Conservation (phyloP, 441 rosid species). For the Arabidopsis hybrid region DNA sequence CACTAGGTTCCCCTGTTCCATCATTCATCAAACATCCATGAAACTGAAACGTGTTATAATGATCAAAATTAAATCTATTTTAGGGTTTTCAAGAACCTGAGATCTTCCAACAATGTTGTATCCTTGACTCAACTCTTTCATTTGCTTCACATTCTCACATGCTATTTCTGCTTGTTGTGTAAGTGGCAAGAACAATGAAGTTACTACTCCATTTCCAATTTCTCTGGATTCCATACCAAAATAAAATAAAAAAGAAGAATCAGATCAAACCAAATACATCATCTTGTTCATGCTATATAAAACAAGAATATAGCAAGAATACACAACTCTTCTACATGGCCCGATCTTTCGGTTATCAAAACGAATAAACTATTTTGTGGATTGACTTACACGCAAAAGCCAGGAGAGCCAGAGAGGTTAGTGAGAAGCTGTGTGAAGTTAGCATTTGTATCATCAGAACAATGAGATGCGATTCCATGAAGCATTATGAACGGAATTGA, state of each 20-base stretch:
- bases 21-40: constrained; percentile 21
- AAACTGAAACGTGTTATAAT: neutral
- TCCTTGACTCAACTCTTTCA: constrained; percentile 70
- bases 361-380: constrained; percentile 6
- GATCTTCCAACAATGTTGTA: constrained; percentile 86
- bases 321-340: neutral
- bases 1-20: constrained; percentile 81
- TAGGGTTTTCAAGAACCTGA: constrained; percentile 55
- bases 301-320: neutral
- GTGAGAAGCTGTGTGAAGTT: constrained; percentile 37
- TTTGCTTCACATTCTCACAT: constrained; percentile 79
- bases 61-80: neutral
- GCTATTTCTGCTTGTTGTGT: constrained; percentile 47
- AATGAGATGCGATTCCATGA: constrained; percentile 35
- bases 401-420: constrained; percentile 40
- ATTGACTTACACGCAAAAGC: constrained; percentile 31
- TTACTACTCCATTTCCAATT: constrained; percentile 34
- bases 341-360: neutral
- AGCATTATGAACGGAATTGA: constrained; percentile 41
- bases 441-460: constrained; percentile 11
- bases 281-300: neutral
- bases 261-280: constrained; percentile 12
- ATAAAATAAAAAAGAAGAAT: neutral
- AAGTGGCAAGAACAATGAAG: constrained; percentile 42
- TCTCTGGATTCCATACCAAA: constrained; percentile 29